Base-by-base conservation (phyloP, 306 rosid species). In the Alnus rubra region DNA sequence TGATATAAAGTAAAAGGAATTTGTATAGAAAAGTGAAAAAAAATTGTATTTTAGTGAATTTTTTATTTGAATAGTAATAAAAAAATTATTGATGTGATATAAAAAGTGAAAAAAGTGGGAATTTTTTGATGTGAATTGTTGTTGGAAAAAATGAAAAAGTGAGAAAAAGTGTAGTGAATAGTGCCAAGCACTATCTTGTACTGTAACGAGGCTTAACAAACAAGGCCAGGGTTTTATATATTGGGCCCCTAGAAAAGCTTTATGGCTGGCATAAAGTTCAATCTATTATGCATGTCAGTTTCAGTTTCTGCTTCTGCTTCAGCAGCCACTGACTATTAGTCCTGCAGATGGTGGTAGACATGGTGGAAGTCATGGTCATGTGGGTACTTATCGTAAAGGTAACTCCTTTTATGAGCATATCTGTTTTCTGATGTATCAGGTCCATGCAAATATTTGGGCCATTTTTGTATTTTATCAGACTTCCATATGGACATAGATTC, bases 321-420 rank as follows among this genome's bases (percentile, higher is more conserved):
- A n/a, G 37, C 74, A 50, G 49, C 75, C 48, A 35, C 42, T 73
- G 42, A 37, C 52, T 18, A 75, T 82, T 77, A 37, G 54, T 84
- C 6, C 62, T 86, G 84, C 89, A 94, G 98, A 91, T 42, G 45
- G 45, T 92, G 90, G 93, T 55, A 88, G 97, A 85, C 97, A 88
- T 50, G 94, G 97, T 75, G 92, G 98, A 82, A 64, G 86, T 71
- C 88, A 85, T 23, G 87, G 89, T 83, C 87, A 92, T 11, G 97
- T 97, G 44, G 92, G 94, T 18, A 82, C 89, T 75, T 75, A 87
- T 81, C 93, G 92, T 73, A 89, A 89, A 94, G 98, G 98, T 94
- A 89, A 69, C 33, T 42, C 51, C 82, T 74, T 79, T 74, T 2
- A 51, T 80, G 14, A 71, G 50, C 51, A 52, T 71, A 58, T 75